Evolutionary conservation across 1,284 basidiomycete species (phyloP), one percentile per base, ranked within the genome.

Genomic region (Ganoderma leucocontextum): DNA sequence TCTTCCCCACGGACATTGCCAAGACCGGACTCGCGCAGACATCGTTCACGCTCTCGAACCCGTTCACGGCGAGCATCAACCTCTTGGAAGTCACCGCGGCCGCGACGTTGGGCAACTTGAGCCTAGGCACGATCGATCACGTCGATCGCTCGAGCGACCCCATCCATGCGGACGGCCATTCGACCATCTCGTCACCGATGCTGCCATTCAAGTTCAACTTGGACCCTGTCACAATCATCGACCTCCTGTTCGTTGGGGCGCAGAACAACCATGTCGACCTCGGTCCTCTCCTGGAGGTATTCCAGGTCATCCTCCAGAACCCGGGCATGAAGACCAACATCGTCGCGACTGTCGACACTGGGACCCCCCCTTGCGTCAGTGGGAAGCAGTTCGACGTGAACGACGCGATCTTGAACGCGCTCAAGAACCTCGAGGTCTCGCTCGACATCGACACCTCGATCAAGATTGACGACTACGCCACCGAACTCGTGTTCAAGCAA

Each of bases 31-130:
- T 90, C 36, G 89, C 89, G 2, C 80, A 82, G 36, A 82, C 86
- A 2, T 80, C 86, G 0, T 91, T 92, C 74, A 81, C 80, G 1
- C 82, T 94, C 57, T 80, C 81, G 17, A 95, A 94, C 75, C 92
- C 92, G 2, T 94, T 94, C 80, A 93, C 91, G 0, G 91, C 92
- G 13, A 88, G 88, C 73, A 89, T 94, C 78, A 92, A 91, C 76
- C 77, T 94, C 22, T 75, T 91, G 41, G 78, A 82, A 65, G 81
- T 94, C n/a, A 81, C 80, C 12, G 87, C 91, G 0, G 84, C 78
- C 3, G 92, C 87, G 0, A 86, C 82, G 2, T 89, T 85, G 80
- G 82, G 85, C 42, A 82, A 83, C 62, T 73, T 91, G 44, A 82
- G 83, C 0, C 75, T 91, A 15, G 90, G 90, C 17, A 84, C 78